These are phyloP conservation scores for Kalaharituber pfeilii DNA, from an alignment of 2,329 filamentous ascomycete genomes.

Conservation along the genomic window DNA sequence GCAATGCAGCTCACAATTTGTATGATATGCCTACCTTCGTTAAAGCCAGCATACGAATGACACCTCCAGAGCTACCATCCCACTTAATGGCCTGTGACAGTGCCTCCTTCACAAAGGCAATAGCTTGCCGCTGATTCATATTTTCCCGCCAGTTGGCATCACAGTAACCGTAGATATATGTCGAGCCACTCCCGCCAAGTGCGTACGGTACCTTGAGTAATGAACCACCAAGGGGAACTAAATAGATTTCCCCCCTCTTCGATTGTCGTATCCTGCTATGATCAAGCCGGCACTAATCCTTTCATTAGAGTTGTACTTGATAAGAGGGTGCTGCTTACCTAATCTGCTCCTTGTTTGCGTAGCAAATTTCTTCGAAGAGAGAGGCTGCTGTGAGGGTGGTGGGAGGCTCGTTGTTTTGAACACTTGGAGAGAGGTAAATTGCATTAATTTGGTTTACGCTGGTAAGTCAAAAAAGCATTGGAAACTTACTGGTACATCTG, in stretches of 20 bases:
- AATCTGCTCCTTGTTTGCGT: slow-evolving; percentile 76
- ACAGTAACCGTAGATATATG: slow-evolving; percentile 98
- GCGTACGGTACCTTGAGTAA: slow-evolving; percentile 94
- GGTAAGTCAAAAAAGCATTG: neutral
- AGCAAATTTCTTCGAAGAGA: slow-evolving; percentile 96
- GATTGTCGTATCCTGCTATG: slow-evolving; percentile 92
- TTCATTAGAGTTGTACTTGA: slow-evolving; percentile 1
- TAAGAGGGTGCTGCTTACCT: neutral
- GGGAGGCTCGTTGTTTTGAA: slow-evolving; percentile 73
- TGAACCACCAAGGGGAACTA: slow-evolving; percentile 86
- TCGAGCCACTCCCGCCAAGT: slow-evolving; percentile 91
- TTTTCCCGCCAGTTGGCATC: slow-evolving; percentile 89
- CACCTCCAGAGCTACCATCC: slow-evolving; percentile 96
- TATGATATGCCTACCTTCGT: slow-evolving; percentile 40
- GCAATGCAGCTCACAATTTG: too few relatives aligned
- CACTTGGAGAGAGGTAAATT: slow-evolving; percentile 31
- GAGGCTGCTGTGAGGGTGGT: slow-evolving; percentile 90
- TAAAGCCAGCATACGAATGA: slow-evolving; percentile 94
- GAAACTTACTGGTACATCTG: slow-evolving; percentile 49
- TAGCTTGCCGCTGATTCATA: slow-evolving; percentile 82
- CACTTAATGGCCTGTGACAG: slow-evolving; percentile 94
- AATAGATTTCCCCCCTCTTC: slow-evolving; percentile 92
- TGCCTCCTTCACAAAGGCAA: slow-evolving; percentile 81
- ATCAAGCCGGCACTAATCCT: slow-evolving; percentile 70
- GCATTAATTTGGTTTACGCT: neutral